Base-by-base conservation (phyloP, 169 alveolate genomes). In the Eimeria acervulina region DNA sequence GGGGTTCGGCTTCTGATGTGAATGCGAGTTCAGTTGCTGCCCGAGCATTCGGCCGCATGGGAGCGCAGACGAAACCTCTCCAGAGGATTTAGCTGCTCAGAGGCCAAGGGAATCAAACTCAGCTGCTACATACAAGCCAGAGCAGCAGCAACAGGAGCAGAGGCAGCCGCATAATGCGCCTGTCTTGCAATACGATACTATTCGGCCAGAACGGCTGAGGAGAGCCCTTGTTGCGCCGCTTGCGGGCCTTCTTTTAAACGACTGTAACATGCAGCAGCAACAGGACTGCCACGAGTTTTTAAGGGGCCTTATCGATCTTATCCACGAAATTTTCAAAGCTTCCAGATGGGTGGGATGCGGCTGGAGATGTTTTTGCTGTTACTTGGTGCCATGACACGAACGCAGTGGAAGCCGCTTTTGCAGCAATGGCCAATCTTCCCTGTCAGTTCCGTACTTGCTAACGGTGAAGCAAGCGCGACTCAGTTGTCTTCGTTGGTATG, bases 211-310 rank as follows among this genome's bases (percentile, higher is more conserved):
- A 40, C 31, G 93, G 51, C 59, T 87, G 42, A 87, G 93, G 63
- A 87, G n/a, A 33, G 93, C 93, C 59, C 93, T 87, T n/a, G 93
- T 61, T 13, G 93, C 93, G 17, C 93, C 93, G 17, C 81, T 87
- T 19, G 93, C 78, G 28, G 93, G 93, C 8, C 93, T 87, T 26
- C 93, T 87, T 44, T 31, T 87, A 23, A 87, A 61, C n/a, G 93
- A 87, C 61, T 87, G 93, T 26, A 87, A 40, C 63, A 59, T 87
- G 93, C 93, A 87, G 83, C 78, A 87, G 81, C 93, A 87, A 21
- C 93, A 87, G 83, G 93, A 87, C 66, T 87, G 93, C 47, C 93
- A 87, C 59, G 93, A 87, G 70, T 87, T 87, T 28, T 47, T 87
- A 10, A 55, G 93, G 47, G 83, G 81, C 61, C 93, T 87, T 66